These are phyloP conservation scores for Fusarium sublunatum DNA, from an alignment of 2,329 filamentous ascomycete genomes.

Conservation along the genomic window DNA sequence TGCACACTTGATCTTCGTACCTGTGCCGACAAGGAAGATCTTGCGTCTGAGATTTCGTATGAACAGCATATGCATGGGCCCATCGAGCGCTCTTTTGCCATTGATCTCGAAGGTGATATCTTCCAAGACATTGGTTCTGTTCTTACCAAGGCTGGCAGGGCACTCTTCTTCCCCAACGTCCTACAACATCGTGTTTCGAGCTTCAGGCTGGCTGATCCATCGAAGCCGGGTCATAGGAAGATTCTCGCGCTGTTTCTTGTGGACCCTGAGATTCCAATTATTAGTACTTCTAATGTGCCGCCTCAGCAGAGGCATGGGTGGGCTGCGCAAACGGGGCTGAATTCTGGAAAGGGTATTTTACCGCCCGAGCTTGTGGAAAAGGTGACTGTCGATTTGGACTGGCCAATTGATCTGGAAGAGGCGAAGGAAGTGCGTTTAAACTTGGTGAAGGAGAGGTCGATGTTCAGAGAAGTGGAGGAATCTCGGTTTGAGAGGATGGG, in stretches of 20 bases:
- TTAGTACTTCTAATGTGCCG: conserved; percentile 5
- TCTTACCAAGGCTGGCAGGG: neutral
- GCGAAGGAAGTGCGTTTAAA: neutral
- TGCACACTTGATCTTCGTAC: conserved; percentile 3
- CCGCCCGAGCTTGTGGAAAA: neutral
- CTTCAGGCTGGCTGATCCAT: neutral
- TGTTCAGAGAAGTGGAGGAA: neutral
- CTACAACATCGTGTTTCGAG: conserved; percentile 1
- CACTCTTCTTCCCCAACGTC: conserved; percentile 10
- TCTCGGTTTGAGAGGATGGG: conserved; percentile 12
- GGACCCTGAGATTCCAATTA: neutral
- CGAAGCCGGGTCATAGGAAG: conserved; percentile 4
- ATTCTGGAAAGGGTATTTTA: neutral
- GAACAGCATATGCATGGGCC: neutral
- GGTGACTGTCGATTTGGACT: neutral
- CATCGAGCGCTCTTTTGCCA: neutral
- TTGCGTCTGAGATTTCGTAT: neutral
- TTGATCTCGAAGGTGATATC: neutral
- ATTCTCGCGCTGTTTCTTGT: conserved; percentile 9
- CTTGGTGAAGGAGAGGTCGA: neutral
- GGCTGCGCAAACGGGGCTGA: neutral
- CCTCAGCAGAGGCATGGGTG: conserved; percentile 13
- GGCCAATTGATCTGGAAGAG: neutral
- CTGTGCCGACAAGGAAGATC: neutral
- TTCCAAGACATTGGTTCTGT: conserved; percentile 7